Evolutionary conservation across 345 rosid species (phyloP).

Genomic region (Acer campestre): DNA sequence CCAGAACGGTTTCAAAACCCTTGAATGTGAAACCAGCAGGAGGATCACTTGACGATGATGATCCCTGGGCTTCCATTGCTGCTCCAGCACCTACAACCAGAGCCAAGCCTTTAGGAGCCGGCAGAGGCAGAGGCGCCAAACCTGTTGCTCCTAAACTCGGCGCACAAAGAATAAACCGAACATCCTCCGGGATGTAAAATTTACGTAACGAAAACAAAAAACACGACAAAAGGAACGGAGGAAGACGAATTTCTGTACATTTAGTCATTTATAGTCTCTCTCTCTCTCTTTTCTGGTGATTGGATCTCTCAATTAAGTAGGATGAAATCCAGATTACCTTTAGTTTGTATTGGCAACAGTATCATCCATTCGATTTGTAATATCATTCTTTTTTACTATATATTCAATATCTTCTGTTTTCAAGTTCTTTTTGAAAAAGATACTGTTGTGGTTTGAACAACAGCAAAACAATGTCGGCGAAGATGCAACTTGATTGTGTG

Average conservation of each 20-base stretch:
- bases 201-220: neutral
- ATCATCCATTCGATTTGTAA: conserved; percentile 47
- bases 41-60: conserved; percentile 59
- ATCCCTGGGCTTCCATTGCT: conserved; percentile 96
- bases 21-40: conserved; percentile 59
- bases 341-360: neutral
- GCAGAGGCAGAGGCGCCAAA: conserved; percentile 77
- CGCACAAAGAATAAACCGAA: conserved; percentile 90
- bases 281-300: conserved; percentile 27
- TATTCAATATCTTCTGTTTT: conserved; percentile 8
- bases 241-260: conserved; percentile 43
- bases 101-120: conserved; percentile 71
- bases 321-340: conserved; percentile 12
- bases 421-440: neutral
- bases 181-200: conserved; percentile 65
- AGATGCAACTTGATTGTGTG: neutral
- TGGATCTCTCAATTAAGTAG: conserved; percentile 18
- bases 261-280: conserved; percentile 8
- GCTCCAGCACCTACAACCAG: conserved; percentile 89
- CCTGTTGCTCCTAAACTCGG: conserved; percentile 72
- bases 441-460: no score
- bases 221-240: conserved; percentile 9
- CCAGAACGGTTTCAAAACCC: conserved; percentile 66
- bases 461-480: neutral
- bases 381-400: conserved; percentile 51